These are phyloP conservation scores for Hyaloscypha hepaticicola DNA, from an alignment of 495 filamentous ascomycete species.

Conservation along the genomic window DNA sequence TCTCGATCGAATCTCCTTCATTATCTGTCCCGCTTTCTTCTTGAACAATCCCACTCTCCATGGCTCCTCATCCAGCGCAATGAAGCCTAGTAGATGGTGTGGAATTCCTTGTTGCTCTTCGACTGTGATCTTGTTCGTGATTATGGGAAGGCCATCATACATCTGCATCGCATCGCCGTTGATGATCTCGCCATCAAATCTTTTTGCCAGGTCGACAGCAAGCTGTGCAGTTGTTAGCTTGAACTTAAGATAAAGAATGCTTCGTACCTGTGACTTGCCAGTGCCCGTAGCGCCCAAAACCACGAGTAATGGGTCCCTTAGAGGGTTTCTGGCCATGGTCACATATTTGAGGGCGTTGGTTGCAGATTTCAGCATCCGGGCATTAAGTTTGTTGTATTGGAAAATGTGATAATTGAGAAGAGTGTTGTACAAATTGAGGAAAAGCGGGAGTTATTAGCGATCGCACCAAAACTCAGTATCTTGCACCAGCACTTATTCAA, in stretches of 20 bases:
- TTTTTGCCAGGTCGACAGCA: constrained; percentile 81
- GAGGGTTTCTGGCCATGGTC: constrained; percentile 18
- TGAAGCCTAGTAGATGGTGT: constrained; percentile 83
- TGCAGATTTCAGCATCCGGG: constrained; percentile 21
- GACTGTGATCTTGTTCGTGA: constrained; percentile 85
- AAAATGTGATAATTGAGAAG: neutral
- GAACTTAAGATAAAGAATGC: constrained; percentile 1
- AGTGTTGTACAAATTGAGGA: too few species aligned
- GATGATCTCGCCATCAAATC: constrained; percentile 91
- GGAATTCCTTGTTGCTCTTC: constrained; percentile 78
- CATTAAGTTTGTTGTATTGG: neutral
- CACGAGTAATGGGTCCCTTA: constrained; percentile 64
- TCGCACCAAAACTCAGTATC: too few species aligned
- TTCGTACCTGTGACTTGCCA: constrained; percentile 89
- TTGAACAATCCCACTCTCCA: constrained; percentile 80
- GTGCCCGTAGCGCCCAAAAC: constrained; percentile 93
- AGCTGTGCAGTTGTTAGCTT: constrained; percentile 57
- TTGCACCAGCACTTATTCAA: too few species aligned
- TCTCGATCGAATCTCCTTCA: constrained; percentile 72
- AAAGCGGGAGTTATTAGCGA: too few species aligned
- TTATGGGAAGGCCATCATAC: constrained; percentile 88
- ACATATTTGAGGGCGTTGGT: constrained; percentile 1
- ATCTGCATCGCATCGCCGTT: constrained; percentile 99
- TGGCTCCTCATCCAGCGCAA: constrained; percentile 70
- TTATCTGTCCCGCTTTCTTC: constrained; percentile 62